Percentiles rank a stretch among this genome's conserved stretches.
phyloP scores from a whole-genome alignment of 148 eudicot species.

The Camellia sinensis region DNA sequence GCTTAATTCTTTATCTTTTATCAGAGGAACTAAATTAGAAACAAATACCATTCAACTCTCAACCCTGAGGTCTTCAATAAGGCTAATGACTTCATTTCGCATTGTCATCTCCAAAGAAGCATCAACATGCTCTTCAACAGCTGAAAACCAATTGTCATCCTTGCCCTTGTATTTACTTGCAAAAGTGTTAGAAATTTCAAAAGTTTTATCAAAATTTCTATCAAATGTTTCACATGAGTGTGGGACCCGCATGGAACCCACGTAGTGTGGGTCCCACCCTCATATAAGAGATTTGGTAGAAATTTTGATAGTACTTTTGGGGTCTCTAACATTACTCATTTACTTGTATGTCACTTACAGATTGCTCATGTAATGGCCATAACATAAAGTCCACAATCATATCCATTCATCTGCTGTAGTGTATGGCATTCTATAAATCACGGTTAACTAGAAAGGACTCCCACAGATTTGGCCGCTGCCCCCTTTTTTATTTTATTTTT shows the following conservation, averaged over 20 bases:
- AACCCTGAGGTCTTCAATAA: background rate
- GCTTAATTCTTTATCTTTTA: no score
- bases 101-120: background rate
- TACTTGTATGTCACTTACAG: background rate
- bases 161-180: no score
- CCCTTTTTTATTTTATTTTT: background rate
- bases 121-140: no score
- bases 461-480: background rate
- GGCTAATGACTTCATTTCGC: background rate
- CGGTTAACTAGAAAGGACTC: background rate
- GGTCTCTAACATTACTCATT: background rate
- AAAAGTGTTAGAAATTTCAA: no score
- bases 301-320: no score
- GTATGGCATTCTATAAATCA: background rate
- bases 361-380: background rate
- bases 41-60: background rate
- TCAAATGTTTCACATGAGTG: no score
- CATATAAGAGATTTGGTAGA: no score
- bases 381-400: background rate
- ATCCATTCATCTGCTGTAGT: background rate
- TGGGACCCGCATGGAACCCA: no score
- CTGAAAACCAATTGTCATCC: no score
- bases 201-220: no score
- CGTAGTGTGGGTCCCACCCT: no score
- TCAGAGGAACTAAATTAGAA: no score